Conservation (phyloP, 1,284 basidiomycete species). For the Laetiporus sulphureus region DNA sequence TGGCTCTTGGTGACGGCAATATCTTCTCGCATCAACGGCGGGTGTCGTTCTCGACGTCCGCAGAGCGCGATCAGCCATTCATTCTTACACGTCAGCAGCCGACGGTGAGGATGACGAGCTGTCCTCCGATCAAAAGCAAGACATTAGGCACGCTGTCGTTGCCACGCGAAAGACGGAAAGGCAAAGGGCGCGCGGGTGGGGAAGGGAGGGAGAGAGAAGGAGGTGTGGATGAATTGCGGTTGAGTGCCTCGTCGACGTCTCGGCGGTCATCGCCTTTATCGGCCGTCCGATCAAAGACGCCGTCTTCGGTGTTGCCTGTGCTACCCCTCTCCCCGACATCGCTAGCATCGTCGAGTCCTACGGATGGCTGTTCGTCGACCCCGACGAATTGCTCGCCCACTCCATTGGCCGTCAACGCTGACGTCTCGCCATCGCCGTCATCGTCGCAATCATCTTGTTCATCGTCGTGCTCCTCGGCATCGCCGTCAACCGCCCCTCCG, state of each 20-base stretch:
- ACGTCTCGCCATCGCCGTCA: background rate
- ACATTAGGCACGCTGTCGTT: too few relatives aligned
- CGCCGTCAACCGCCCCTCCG: background rate
- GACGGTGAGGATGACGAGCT: constrained; percentile 1
- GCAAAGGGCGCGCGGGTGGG: too few relatives aligned
- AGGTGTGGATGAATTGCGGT: too few relatives aligned
- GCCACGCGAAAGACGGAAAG: too few relatives aligned
- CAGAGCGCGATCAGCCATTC: constrained; percentile 23
- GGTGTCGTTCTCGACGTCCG: constrained; percentile 26
- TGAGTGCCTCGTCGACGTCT: background rate
- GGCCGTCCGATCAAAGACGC: background rate
- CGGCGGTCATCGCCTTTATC: background rate
- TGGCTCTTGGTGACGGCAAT: constrained; percentile 13
- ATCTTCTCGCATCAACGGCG: constrained; percentile 18
- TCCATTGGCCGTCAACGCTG: too few relatives aligned
- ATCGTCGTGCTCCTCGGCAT: background rate
- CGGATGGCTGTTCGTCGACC: too few relatives aligned
- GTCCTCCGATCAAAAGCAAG: too few relatives aligned
- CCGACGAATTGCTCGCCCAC: too few relatives aligned
- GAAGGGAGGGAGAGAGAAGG: too few relatives aligned
- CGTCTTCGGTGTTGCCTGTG: background rate
- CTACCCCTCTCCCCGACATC: too few relatives aligned
- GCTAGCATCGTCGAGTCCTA: too few relatives aligned
- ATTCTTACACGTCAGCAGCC: constrained; percentile 5
- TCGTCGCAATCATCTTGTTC: background rate